These are phyloP conservation scores for Vachellia pachyceras DNA, from an alignment of 306 rosid species.

Conservation along the genomic window DNA sequence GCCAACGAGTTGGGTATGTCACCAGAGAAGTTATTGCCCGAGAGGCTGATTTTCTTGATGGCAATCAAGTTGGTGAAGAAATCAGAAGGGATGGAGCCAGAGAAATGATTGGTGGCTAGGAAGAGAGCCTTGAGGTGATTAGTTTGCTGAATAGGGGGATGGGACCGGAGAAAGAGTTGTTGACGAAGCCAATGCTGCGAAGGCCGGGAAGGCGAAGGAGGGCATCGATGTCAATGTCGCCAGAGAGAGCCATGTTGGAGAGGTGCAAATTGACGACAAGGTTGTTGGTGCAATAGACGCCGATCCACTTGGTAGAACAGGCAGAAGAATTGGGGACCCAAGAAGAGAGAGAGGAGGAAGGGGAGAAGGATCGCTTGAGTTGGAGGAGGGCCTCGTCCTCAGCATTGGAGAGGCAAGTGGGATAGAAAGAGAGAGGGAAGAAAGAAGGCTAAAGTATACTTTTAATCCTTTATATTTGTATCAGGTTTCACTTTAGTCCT, in stretches of 20 bases:
- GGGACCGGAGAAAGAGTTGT: constrained; percentile 71
- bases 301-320: constrained; percentile 64
- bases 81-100: constrained; percentile 56
- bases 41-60: constrained; percentile 61
- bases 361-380: constrained; percentile 59
- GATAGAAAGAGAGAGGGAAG: not conserved
- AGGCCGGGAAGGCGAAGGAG: constrained; percentile 45
- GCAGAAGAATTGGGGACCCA: constrained; percentile 67
- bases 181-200: constrained; percentile 55
- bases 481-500: too few relatives aligned
- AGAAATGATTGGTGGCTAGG: constrained; percentile 49
- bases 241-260: constrained; percentile 60
- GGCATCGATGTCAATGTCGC: constrained; percentile 59
- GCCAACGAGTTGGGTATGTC: constrained; percentile 57
- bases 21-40: constrained; percentile 58
- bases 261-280: constrained; percentile 60
- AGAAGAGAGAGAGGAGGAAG: constrained; percentile 34
- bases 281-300: constrained; percentile 50
- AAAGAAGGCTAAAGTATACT: too few relatives aligned
- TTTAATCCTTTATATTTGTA: too few relatives aligned
- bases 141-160: constrained; percentile 62
- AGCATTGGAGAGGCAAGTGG: constrained; percentile 36
- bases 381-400: constrained; percentile 54
- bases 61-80: constrained; percentile 52
- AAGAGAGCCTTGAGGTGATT: constrained; percentile 57